Base-by-base conservation (phyloP, 768 basidiomycete genomes). In the Pisolithus tinctorius region DNA sequence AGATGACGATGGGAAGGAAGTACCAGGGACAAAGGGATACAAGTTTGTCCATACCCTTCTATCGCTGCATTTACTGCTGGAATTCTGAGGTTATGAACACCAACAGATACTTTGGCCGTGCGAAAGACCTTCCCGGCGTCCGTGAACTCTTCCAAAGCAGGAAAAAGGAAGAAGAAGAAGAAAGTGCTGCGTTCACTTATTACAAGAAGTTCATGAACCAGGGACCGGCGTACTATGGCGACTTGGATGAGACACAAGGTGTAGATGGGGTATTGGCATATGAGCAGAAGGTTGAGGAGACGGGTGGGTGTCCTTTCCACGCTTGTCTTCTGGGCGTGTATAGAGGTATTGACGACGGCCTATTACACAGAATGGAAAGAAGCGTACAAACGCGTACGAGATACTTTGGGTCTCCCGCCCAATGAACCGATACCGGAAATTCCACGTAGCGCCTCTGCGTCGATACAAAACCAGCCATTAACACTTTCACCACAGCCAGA, bases 1-100 rank as follows among this genome's bases (percentile, higher is more conserved):
- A 58, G 92, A 95, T 63, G 92, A 92, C 53, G 93, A 95, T 60
- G 94, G 95, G 10, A 88, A 88, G 67, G 93, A 97, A 67, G 93
- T 97, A 0, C 94, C 93, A 0, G 93, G 93, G 2, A 96, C 93
- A 8, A 87, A 95, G 60, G 95, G 95, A 54, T 98, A 98, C 80
- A 98, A 97, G 93, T 93, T 56, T 48, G 83, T 69, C 16, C 27
- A 30, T 1, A 25, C 20, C 9, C 20, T 20, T n/a, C 3, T 39
- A 16, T 20, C 8, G 30, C 23, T 17, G n/a, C 47, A 20, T 13
- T 10, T 25, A 37, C 23, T 23, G 41, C 20, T 10, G 36, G 41
- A n/a, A 8, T 45, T 34, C 37, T 41, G 16, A 13, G 20, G 37
- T 9, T 34, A 48, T 2, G 25, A 6, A 13, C 25, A 1, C n/a